A percentile compares a stretch with the other conserved stretches of the same genome.
These are phyloP conservation scores for Pleurotus pulmonarius DNA, from an alignment of 768 basidiomycete species.

Conservation along the genomic window DNA sequence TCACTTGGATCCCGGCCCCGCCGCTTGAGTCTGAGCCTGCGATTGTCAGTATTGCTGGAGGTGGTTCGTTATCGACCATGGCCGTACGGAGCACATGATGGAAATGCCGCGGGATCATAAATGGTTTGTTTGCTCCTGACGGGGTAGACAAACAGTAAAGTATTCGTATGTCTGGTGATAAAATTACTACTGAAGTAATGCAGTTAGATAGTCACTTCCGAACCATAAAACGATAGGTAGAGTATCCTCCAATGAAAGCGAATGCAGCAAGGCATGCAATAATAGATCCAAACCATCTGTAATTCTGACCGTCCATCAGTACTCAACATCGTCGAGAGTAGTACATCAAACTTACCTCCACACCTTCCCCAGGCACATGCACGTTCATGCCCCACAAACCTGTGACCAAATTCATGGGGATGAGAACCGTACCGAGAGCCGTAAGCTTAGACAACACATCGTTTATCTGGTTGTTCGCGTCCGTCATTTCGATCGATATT, in stretches of 20 bases:
- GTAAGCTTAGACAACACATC: conserved; percentile 97
- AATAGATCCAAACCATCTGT: conserved; percentile 86
- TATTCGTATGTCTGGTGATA: not conserved
- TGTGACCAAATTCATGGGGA: conserved; percentile 96
- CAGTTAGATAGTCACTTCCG: conserved; percentile 21
- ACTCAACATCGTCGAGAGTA: not conserved
- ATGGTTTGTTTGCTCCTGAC: not conserved
- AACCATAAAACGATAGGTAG: conserved; percentile 76
- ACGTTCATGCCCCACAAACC: conserved; percentile 99
- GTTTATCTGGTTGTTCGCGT: conserved; percentile 99
- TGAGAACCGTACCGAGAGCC: conserved; percentile 93
- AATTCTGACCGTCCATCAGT: conserved; percentile 31
- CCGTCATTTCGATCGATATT: conserved; percentile 99
- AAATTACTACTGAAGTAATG: not conserved
- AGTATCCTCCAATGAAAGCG: conserved; percentile 77
- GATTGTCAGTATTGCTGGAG: conserved; percentile 55
- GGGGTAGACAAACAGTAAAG: not conserved
- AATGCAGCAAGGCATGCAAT: conserved; percentile 78
- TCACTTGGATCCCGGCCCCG: conserved; percentile 87
- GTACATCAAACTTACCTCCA: conserved; percentile 30
- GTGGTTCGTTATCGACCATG: conserved; percentile 2
- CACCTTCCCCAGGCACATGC: conserved; percentile 84
- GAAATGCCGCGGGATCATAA: not conserved
- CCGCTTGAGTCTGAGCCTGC: conserved; percentile 82
- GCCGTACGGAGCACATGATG: not conserved